Conservation (phyloP, 169 alveolate genomes). For the Besnoitia besnoiti region DNA sequence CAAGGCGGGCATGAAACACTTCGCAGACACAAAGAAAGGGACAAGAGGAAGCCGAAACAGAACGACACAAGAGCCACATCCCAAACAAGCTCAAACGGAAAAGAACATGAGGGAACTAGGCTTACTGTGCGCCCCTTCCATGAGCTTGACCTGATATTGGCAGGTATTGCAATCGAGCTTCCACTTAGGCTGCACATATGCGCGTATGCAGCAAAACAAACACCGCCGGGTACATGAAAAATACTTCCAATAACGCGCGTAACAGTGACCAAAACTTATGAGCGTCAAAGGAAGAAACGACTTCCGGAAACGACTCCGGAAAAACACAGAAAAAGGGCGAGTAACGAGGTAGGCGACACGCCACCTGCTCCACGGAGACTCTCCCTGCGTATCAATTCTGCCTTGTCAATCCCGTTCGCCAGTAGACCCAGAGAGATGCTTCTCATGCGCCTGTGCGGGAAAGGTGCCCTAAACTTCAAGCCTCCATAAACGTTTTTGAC, state of each 20-base stretch:
- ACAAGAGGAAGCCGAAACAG: neutral
- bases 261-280: neutral
- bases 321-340: neutral
- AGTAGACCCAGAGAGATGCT: too few species aligned
- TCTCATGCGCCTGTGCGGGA: neutral
- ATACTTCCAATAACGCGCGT: neutral
- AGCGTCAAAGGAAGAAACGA: neutral
- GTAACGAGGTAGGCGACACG: neutral
- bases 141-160: conserved; percentile 54
- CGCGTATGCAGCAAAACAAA: neutral
- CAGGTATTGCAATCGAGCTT: conserved; percentile 68
- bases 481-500: too few species aligned
- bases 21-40: neutral
- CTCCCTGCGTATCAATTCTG: too few species aligned
- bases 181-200: conserved; percentile 64
- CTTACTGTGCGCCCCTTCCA: conserved; percentile 64
- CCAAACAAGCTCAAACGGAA: too few species aligned
- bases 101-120: neutral
- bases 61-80: neutral
- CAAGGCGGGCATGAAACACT: neutral
- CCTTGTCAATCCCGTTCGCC: too few species aligned
- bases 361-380: too few species aligned
- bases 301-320: neutral
- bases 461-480: too few species aligned
- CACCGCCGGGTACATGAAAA: neutral